phyloP scores from a whole-genome alignment of 2,329 filamentous ascomycete genomes.

The Epichloe elymi region DNA sequence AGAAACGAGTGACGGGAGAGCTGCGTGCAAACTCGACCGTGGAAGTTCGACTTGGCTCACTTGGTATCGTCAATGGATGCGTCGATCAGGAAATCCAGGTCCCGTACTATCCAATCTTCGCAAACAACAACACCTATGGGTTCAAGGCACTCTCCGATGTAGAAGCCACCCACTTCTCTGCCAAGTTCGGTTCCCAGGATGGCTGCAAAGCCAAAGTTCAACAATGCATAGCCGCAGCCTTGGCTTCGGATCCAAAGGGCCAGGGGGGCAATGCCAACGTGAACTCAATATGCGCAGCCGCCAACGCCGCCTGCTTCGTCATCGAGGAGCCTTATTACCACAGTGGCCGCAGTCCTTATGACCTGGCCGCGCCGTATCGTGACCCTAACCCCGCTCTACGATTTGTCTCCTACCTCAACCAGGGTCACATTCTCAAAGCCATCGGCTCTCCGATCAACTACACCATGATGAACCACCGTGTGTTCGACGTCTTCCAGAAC shows the following conservation, averaged over 20 bases:
- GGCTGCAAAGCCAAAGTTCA: slow-evolving; percentile 43
- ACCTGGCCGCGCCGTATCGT: slow-evolving; percentile 40
- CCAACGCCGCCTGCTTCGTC: slow-evolving; percentile 29
- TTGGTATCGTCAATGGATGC: slow-evolving; percentile 61
- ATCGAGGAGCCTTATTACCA: slow-evolving; percentile 44
- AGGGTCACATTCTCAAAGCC: slow-evolving; percentile 39
- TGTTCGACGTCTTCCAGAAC: slow-evolving; percentile 32
- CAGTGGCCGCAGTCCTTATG: slow-evolving; percentile 44
- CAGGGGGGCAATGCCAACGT: slow-evolving; percentile 24
- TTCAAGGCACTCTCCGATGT: slow-evolving; percentile 42
- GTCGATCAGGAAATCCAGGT: slow-evolving; percentile 51
- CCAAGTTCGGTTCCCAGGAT: slow-evolving; percentile 15
- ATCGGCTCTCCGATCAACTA: slow-evolving; percentile 52
- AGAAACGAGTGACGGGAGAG: slow-evolving; percentile 35
- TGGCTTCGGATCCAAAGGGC: slow-evolving; percentile 25
- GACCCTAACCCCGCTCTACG: slow-evolving; percentile 51
- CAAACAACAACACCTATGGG: slow-evolving; percentile 52
- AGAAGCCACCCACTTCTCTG: slow-evolving; percentile 32
- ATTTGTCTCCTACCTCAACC: slow-evolving; percentile 53
- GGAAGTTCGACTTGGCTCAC: slow-evolving; percentile 44
- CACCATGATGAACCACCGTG: slow-evolving; percentile 33
- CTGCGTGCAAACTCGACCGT: slow-evolving; percentile 37
- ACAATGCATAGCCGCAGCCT: slow-evolving; percentile 33
- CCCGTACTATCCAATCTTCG: slow-evolving; percentile 42
- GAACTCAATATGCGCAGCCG: slow-evolving; percentile 38